These are phyloP conservation scores for Geotrichum ghanense DNA, from an alignment of 805 yeast genomes.

Conservation along the genomic window DNA sequence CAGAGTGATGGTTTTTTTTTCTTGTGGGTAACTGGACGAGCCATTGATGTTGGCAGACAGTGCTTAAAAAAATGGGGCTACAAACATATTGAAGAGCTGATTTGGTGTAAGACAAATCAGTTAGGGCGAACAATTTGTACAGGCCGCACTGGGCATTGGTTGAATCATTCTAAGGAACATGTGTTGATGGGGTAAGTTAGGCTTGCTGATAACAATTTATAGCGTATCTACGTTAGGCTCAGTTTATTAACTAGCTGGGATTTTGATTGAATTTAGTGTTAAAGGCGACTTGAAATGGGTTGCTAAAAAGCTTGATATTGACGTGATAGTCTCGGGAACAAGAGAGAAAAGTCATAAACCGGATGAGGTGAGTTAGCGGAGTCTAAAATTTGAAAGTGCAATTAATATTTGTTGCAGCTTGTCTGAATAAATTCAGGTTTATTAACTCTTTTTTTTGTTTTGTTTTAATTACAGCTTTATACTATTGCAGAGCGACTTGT, in stretches of 20 bases:
- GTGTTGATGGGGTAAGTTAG: constrained; percentile 50
- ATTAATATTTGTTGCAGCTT: too few species aligned
- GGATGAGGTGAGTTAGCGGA: constrained; percentile 44
- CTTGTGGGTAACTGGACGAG: constrained; percentile 93
- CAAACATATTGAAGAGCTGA: constrained; percentile 58
- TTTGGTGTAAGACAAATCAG: constrained; percentile 90
- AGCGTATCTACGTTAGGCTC: too few species aligned
- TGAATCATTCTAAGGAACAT: constrained; percentile 91
- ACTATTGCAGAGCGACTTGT: constrained; percentile 77
- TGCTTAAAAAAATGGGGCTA: constrained; percentile 80
- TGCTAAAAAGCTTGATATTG: constrained; percentile 54
- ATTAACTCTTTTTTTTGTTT: too few species aligned
- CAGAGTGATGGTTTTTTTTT: constrained; percentile 79
- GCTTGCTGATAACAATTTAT: too few species aligned
- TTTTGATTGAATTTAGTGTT: constrained; percentile 22
- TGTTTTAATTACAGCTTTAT: constrained; percentile 33
- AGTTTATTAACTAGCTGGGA: too few species aligned
- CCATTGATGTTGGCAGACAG: constrained; percentile 76
- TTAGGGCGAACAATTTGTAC: constrained; percentile 81
- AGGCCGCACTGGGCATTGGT: constrained; percentile 96
- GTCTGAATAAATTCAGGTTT: too few species aligned
- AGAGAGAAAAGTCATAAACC: constrained; percentile 89
- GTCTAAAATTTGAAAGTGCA: too few species aligned
- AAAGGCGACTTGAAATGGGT: constrained; percentile 77
- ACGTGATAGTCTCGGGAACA: constrained; percentile 68